Evolutionary conservation across 108 stramenopile species (phyloP), one percentile per base, ranked within the genome.

Genomic region (Stephanodiscus triporus): DNA sequence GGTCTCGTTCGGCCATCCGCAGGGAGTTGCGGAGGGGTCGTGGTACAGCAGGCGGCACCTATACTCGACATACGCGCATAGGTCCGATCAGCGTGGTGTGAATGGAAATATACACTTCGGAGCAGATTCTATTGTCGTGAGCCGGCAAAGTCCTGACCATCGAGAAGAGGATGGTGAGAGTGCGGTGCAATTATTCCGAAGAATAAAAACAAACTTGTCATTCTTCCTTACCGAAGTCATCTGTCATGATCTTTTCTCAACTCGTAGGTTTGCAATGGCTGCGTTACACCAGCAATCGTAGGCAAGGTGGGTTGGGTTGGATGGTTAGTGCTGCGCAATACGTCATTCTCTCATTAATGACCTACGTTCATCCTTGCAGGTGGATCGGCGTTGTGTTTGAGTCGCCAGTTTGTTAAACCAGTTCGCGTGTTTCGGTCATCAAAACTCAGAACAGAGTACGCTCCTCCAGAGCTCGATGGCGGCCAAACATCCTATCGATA

Each of bases 51-150:
- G 78, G 43, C 67, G 68, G 0, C 56, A 59, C 51, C 45, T 80
- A 2, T 80, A 45, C 43, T 9, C 62, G 1, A 20, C 29, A 4
- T 53, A n/a, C 36, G 73, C 60, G 1, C 78, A 80, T 57, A 63
- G 71, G 30, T 23, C 69, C 20, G 76, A 82, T 37, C 81, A 68
- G 63, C 66, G 77, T 43, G 81, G 86, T 16, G 65, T 87, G 19
- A 87, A 81, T 70, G 86, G 86, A 9, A 78, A 66, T 53, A 29
- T 54, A 0, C 48, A 64, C 23, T 19, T 30, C 6, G 86, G 86
- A 20, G 77, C 72, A 8, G 84, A 87, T 61, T 83, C 86, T 16
- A 87, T 87, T 53, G 84, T 82, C 60, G 75, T 84, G 6, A 73
- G 80, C 6, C 65, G 85, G 38, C 66, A 86, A 66, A 36, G 62